Base-by-base conservation (phyloP, 345 rosid genomes). In the Kandelia obovata region DNA sequence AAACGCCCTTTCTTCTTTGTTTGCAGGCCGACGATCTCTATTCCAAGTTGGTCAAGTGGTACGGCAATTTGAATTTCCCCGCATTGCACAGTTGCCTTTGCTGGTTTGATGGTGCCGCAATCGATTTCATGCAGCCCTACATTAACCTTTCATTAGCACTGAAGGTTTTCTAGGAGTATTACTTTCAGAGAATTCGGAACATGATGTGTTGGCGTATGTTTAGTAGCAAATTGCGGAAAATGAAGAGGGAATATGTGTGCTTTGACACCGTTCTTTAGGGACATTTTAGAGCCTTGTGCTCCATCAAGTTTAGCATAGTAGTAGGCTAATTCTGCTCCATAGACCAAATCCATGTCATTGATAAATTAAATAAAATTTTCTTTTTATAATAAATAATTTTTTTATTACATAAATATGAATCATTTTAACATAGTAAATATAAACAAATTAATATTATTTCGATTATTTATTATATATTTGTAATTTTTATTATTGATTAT, bases 101-200 rank as follows among this genome's bases (percentile, higher is more conserved):
- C 61, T 10, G 34, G 60, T 25, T 20, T 20, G 73, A 77, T 60
- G 65, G 62, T 47, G 78, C 55, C 66, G 68, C 53, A 60, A 21
- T 65, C 5, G 17, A 66, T 69, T 62, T 68, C 67, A 72, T 69
- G 56, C 70, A 58, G 5, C 23, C 55, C 34, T 25, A n/a, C 64
- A 32, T 72, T 77, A 75, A 69, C 86, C 78, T 73, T 80, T 80
- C 80, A 80, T 17, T 6, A 25, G 25, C 52, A 20, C 64, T 58
- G 25, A 58, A 70, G 76, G 74, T 77, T 65, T 77, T 23, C 62
- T 58, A 2, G 51, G 43, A 61, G 13, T 34, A 65, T 77, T 65
- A 70, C 74, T 71, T 73, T 43, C 62, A 37, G 16, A 10, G 27
- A 51, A 58, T 6, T 23, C 5, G 67, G 71, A 10, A 56, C 61